These are phyloP conservation scores for Scheffersomyces coipomensis DNA, from an alignment of 805 yeast species.

Conservation along the genomic window DNA sequence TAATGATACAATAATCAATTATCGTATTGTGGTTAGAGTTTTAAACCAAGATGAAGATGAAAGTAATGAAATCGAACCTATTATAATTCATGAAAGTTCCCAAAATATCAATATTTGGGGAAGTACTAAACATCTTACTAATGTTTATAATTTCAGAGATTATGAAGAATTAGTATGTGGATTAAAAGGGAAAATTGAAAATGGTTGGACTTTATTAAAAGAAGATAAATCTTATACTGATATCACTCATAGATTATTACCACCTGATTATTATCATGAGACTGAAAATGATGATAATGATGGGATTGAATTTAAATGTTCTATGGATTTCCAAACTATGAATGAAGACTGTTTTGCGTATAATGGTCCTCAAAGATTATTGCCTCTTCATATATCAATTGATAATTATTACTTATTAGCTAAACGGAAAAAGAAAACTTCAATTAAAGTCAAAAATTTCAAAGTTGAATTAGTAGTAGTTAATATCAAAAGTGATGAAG, in stretches of 20 bases:
- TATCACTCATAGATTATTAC: not conserved
- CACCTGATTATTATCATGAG: not conserved
- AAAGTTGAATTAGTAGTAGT: constrained; percentile 28
- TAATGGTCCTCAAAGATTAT: constrained; percentile 27
- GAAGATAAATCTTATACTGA: constrained; percentile 6
- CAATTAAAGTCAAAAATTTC: constrained; percentile 19
- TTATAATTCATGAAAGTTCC: no score
- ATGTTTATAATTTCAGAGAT: no score
- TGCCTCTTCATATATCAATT: no score
- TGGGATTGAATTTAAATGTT: not conserved
- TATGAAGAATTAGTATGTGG: constrained; percentile 19
- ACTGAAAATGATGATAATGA: not conserved
- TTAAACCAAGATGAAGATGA: not conserved
- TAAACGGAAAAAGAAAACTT: no score
- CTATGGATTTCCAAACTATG: constrained; percentile 13
- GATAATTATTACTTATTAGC: no score
- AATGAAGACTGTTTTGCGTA: constrained; percentile 13
- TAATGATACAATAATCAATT: not conserved
- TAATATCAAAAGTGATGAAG: constrained; percentile 28
- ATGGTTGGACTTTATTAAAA: constrained; percentile 18
- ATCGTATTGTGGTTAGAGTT: not conserved
- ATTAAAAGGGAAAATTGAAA: constrained; percentile 24
- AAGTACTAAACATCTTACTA: no score
- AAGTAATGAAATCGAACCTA: no score
- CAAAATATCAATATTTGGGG: no score